Evolutionary conservation across 768 basidiomycete species (phyloP).

Genomic region (Lactifluus echinatus): DNA sequence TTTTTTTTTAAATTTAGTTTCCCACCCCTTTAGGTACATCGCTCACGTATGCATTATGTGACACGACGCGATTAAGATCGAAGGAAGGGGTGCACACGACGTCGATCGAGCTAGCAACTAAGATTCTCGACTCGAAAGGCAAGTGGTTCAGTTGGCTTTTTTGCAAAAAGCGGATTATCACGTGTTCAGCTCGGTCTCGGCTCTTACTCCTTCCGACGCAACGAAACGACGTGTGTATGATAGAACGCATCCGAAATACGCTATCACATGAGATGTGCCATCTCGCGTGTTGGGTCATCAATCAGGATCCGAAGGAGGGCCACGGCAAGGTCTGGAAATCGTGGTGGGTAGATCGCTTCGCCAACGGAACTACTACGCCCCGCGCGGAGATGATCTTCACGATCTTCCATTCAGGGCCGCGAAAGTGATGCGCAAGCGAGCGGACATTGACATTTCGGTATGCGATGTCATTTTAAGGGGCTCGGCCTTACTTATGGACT

Average conservation of each 20-base stretch:
- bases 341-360: conserved; percentile 40
- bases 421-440: conserved; percentile 57
- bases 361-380: neutral
- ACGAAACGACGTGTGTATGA: neutral
- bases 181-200: neutral
- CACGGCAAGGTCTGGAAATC: conserved; percentile 66
- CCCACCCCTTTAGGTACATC: neutral
- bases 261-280: conserved; percentile 92
- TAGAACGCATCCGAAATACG: conserved; percentile 76
- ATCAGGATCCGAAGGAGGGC: conserved; percentile 55
- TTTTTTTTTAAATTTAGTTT: neutral
- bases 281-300: conserved; percentile 78
- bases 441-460: conserved; percentile 68
- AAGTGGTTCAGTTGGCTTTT: conserved; percentile 15
- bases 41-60: too few species aligned
- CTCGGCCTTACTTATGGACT: neutral
- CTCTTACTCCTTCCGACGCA: too few species aligned
- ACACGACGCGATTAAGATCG: conserved; percentile 34
- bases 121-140: conserved; percentile 76
- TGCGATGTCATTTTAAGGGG: conserved; percentile 13
- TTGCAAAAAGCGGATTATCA: neutral
- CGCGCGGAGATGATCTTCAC: neutral
- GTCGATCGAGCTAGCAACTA: conserved; percentile 72
- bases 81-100: conserved; percentile 49
- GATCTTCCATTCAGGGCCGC: conserved; percentile 42